Evolutionary conservation across 2,329 filamentous ascomycete species (phyloP), one percentile per base, ranked within the genome.

Genomic region (Sphaerulina vaccinii): DNA sequence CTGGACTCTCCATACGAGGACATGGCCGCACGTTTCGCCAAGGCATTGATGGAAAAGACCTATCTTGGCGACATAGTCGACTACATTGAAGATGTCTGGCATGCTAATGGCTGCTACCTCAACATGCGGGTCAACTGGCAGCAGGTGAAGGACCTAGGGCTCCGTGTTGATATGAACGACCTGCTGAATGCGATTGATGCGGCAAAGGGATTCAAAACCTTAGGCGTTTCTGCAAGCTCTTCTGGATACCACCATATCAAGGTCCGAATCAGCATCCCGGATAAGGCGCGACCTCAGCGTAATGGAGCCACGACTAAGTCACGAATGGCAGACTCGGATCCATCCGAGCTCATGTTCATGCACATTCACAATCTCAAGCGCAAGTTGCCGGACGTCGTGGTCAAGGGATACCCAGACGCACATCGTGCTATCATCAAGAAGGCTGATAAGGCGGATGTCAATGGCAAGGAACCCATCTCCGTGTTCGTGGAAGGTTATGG

Each of bases 401-500:
- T 99, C 51, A 89, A 90, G 24, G 93, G 93, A 13, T 95, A 96
- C 68, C 82, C 90, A 0, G 87, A 92, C 55, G 90, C 91, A 3
- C 79, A 83, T 8, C 86, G 93, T 60, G 91, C 90, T 41, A 90
- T 97, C 62, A 93, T 97, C 67, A 86, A 93, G 64, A 90, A 88
- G 2, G 84, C 85, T 42, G 85, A 89, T 48, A 65, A 67, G 45
- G 75, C 80, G 23, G 85, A 86, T 32, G 79, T 86, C 61, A 84
- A 81, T 13, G 90, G 92, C 39, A 61, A 69, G 33, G 74, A 77
- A 57, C 73, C 75, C 51, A 71, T 75, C 51, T 66, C 68, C 38
- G 78, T 96, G 1, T 75, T 86, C 10, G 93, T 99, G 3, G 93
- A 97, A 79, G 93, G 93, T 1, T 97, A 99, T 70, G 93, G 93